Base-by-base conservation (phyloP, 768 basidiomycete species). In the Pleurotus tuber-regium region DNA sequence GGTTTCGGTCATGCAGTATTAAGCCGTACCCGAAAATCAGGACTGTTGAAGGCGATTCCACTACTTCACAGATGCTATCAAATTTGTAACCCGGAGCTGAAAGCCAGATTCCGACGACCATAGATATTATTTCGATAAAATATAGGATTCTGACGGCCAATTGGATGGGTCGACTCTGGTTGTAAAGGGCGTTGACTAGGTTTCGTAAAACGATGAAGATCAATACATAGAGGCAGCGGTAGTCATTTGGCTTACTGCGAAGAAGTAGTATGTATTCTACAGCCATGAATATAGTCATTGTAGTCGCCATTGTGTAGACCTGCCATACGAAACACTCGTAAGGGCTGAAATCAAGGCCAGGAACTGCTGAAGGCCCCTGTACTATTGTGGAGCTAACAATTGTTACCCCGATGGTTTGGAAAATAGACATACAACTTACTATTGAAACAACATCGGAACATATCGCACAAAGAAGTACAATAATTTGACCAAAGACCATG, bases 351-450 rank as follows among this genome's bases (percentile, higher is more conserved):
- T 65, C 59, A 30, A 73, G 65, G 2, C 52, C 56, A 4, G 71
- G 65, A 12, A 69, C 66, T 19, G 70, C 50, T 43, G 69, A 66
- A 18, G 70, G 63, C 18, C 68, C 70, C 35, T 71, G 63, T 40
- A 68, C 54, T 19, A 70, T 57, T 30, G 67, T 66, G 3, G 70
- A 68, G 40, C 71, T 70, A n/a, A n/a, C n/a, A n/a, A n/a, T n/a
- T n/a, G n/a, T n/a, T n/a, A n/a, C n/a, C n/a, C n/a, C n/a, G n/a
- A n/a, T n/a, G n/a, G n/a, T n/a, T n/a, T n/a, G n/a, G n/a, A 21
- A 44, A 35, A 18, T 10, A 38, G 8, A 18, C 10, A n/a, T n/a
- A 31, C 9, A 8, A 35, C 18, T n/a, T n/a, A 51, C 54, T 31
- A 28, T 38, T 43, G 41, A 10, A 39, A 36, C 16, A 51, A 33